Conservation (phyloP, 306 rosid genomes). For the Trifolium dubium region DNA sequence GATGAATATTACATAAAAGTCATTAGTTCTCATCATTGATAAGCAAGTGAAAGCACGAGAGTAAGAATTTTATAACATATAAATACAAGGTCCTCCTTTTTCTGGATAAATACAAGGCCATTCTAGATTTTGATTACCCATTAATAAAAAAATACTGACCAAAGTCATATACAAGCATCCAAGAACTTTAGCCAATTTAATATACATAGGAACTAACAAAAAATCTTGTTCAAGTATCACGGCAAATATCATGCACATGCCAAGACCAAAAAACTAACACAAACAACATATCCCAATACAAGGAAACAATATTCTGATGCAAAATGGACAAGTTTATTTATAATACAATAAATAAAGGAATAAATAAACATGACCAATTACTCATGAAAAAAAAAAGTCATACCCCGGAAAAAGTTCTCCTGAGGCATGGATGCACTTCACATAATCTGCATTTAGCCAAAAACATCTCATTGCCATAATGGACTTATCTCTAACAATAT, state of each 20-base stretch:
- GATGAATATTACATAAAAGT: neutral
- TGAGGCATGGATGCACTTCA: constrained; percentile 89
- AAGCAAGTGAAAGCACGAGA: neutral
- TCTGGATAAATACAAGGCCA: neutral
- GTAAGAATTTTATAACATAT: neutral
- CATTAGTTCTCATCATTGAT: neutral
- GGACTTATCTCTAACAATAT: constrained; percentile 78
- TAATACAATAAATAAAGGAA: constrained; percentile 2
- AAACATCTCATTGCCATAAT: constrained; percentile 80
- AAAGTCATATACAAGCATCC: constrained; percentile 13
- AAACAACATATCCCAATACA: constrained; percentile 4
- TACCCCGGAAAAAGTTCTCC: constrained; percentile 97
- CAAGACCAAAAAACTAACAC: constrained; percentile 10
- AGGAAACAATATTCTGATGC: neutral
- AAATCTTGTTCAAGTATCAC: constrained; percentile 9
- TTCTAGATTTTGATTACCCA: neutral
- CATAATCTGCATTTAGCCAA: constrained; percentile 96
- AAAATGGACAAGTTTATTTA: neutral
- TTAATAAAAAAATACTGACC: neutral
- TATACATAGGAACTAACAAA: constrained; percentile 10
- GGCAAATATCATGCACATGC: constrained; percentile 15
- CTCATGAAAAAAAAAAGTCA: constrained; percentile 32
- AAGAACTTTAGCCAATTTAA: constrained; percentile 5
- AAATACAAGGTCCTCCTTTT: neutral
- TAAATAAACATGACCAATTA: constrained; percentile 13